Evolutionary conservation across 345 rosid species (phyloP), one percentile per base, ranked within the genome.

Genomic region (Anacardium occidentale): DNA sequence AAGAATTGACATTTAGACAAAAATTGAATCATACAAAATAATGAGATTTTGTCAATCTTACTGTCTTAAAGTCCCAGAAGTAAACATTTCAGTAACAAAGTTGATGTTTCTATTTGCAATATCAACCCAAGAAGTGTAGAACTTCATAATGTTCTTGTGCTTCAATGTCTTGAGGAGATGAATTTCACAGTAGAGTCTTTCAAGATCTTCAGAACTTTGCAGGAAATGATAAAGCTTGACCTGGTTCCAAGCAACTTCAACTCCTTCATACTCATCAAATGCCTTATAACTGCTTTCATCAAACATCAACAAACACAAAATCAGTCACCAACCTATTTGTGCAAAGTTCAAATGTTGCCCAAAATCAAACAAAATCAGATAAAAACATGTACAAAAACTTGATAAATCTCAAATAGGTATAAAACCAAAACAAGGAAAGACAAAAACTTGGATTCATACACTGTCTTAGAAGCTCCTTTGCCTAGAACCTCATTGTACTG

Each of bases 191-290:
- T 90, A 95, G 11, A 92, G 92, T 77, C 98, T 92, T 74, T 95
- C 94, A 47, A 95, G 94, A 75, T 92, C 99, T 73, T 95, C 91
- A 63, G 99, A 96, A 76, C 94, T 89, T 67, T 88, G 97, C 56
- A 92, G 60, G 86, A 92, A 92, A 83, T 92, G 96, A 73, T 87
- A 85, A 66, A 95, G 94, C 86, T 91, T 95, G 79, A 95, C 97
- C 78, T 92, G 99, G 77, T 95, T 95, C 99, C 99, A 95, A 75
- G 99, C 99, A 79, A 95, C 96, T 76, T 95, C 98, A 79, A 89
- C 88, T 65, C 98, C 98, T 64, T 86, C 87, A 70, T 88, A 95
- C 83, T 95, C 97, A 82, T 92, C 98, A 84, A 92, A 90, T 75
- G 89, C 99, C 78, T 88, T 87, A 50, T 95, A 95, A 62, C 99